Evolutionary conservation across 345 rosid genomes (phyloP).

Genomic region (Draba incana): DNA sequence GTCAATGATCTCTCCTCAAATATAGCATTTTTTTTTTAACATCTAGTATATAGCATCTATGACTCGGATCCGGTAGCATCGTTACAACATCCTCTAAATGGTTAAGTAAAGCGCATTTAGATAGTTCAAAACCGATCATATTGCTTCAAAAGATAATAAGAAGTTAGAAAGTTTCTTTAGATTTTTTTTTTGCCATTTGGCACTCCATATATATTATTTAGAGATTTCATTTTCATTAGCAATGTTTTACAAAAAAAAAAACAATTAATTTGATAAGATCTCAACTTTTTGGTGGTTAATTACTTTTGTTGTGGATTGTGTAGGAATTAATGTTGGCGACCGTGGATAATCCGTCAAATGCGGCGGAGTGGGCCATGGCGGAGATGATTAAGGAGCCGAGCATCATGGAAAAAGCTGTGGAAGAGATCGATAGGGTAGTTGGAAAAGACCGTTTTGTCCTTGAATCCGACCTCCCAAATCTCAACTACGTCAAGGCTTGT

Average conservation of each 20-base stretch:
- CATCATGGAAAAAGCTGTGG: slow-evolving; percentile 45
- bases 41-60: background rate
- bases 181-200: background rate
- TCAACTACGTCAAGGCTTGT: slow-evolving; percentile 58
- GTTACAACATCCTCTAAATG: too few species aligned
- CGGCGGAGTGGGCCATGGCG: slow-evolving; percentile 56
- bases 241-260: too few species aligned
- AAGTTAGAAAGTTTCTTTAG: too few species aligned
- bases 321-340: slow-evolving; percentile 60
- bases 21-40: too few species aligned
- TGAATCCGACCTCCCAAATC: slow-evolving; percentile 51
- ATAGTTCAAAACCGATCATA: too few species aligned
- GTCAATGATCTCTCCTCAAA: too few species aligned
- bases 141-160: too few species aligned
- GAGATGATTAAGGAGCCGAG: slow-evolving; percentile 59
- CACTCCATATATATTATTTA: background rate
- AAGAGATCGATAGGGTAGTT: slow-evolving; percentile 51
- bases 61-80: too few species aligned
- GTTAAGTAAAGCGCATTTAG: too few species aligned
- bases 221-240: background rate
- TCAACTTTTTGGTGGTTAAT: background rate
- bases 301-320: slow-evolving; percentile 5
- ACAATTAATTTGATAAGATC: background rate
- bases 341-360: slow-evolving; percentile 65
- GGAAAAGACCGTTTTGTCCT: slow-evolving; percentile 56